phyloP scores from a whole-genome alignment of 164 flowering plant species.

The Kalanchoe fedtschenkoi region DNA sequence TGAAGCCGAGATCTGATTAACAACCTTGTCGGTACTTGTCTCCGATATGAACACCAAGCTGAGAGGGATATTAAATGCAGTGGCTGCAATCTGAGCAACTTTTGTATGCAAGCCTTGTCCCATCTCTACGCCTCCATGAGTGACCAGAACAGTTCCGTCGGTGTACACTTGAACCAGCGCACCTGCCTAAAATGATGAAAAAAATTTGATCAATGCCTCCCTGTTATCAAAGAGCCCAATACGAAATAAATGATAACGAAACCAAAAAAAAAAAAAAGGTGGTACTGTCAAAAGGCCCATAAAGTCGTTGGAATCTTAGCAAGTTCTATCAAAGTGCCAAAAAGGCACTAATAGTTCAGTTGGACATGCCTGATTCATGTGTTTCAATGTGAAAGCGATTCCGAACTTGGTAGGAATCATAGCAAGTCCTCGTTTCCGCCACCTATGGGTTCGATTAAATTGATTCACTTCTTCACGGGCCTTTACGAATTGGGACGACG shows the following conservation, averaged over 20 bases:
- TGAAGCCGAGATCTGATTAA: not conserved
- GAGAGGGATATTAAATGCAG: slow-evolving; percentile 80
- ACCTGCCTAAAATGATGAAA: slow-evolving; percentile 56
- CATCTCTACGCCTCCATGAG: slow-evolving; percentile 99
- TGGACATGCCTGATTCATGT: slow-evolving; percentile 80
- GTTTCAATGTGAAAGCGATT: slow-evolving; percentile 72
- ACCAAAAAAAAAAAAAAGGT: not conserved
- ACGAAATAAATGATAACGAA: not conserved
- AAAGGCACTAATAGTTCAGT: not conserved
- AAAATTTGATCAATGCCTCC: too few species aligned
- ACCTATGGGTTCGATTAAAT: slow-evolving; percentile 71
- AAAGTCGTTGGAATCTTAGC: not conserved
- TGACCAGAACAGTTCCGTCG: slow-evolving; percentile 93
- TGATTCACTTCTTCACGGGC: slow-evolving; percentile 46
- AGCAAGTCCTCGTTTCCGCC: slow-evolving; percentile 94
- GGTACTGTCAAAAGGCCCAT: not conserved
- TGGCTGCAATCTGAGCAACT: slow-evolving; percentile 95
- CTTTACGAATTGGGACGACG: slow-evolving; percentile 44
- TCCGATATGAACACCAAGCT: slow-evolving; percentile 90
- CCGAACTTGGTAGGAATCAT: slow-evolving; percentile 97
- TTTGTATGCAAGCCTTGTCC: slow-evolving; percentile 99
- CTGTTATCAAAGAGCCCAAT: too few species aligned
- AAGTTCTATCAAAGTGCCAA: not conserved
- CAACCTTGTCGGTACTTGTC: slow-evolving; percentile 98
- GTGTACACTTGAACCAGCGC: slow-evolving; percentile 97